A percentile compares a stretch with the other conserved stretches of the same genome.
These are phyloP conservation scores for Dothidotthia symphoricarpi DNA, from an alignment of 2,329 filamentous ascomycete species.

Conservation along the genomic window DNA sequence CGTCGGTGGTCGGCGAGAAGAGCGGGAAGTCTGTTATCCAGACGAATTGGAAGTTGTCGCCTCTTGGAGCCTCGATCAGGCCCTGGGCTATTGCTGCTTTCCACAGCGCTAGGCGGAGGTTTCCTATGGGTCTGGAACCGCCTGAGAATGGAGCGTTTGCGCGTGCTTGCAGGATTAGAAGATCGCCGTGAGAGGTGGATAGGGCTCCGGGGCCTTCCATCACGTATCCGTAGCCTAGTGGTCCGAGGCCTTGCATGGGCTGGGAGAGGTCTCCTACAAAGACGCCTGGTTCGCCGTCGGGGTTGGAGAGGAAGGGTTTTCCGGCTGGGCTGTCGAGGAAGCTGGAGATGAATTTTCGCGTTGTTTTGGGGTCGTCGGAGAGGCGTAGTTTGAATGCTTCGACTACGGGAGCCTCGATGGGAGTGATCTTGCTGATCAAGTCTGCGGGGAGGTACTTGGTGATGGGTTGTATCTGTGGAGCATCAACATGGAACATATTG, in stretches of 20 bases:
- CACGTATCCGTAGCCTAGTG: slow-evolving; percentile 71
- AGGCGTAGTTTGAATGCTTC: slow-evolving; percentile 71
- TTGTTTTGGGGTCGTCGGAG: slow-evolving; percentile 52
- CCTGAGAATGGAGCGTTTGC: slow-evolving; percentile 63
- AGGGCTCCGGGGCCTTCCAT: slow-evolving; percentile 56
- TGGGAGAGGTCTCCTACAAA: slow-evolving; percentile 72
- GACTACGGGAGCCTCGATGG: slow-evolving; percentile 65
- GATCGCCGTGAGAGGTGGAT: slow-evolving; percentile 63
- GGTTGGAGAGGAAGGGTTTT: slow-evolving; percentile 62
- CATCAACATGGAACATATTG: slow-evolving; percentile 14
- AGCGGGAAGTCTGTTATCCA: slow-evolving; percentile 93
- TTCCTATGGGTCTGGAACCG: slow-evolving; percentile 71
- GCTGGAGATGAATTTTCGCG: slow-evolving; percentile 60
- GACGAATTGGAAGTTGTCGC: slow-evolving; percentile 62
- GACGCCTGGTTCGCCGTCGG: slow-evolving; percentile 75
- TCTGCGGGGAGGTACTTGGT: slow-evolving; percentile 61
- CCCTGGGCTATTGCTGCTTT: slow-evolving; percentile 64
- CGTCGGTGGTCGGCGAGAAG: slow-evolving; percentile 70
- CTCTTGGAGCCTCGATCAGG: slow-evolving; percentile 52
- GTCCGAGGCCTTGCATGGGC: slow-evolving; percentile 73
- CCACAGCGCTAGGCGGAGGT: slow-evolving; percentile 69
- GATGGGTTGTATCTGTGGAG: slow-evolving; percentile 61
- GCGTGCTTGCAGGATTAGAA: slow-evolving; percentile 80
- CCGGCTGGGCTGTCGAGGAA: slow-evolving; percentile 69
- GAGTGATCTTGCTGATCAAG: slow-evolving; percentile 73